Conservation (phyloP, 2,329 filamentous ascomycete genomes). For the Fusarium sublunatum region DNA sequence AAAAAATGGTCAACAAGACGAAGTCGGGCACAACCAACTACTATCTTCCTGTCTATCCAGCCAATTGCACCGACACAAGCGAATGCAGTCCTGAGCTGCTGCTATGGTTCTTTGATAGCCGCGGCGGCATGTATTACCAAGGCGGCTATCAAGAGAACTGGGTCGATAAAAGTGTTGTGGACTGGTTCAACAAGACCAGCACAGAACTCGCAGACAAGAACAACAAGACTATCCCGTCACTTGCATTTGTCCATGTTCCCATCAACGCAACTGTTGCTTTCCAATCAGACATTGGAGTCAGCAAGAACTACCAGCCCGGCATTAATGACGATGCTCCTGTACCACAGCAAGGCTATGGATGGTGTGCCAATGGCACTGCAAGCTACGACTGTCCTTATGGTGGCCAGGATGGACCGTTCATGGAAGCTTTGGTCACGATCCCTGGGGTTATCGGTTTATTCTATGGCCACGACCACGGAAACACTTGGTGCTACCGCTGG, state of each 20-base stretch:
- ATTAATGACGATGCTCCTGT: slow-evolving; percentile 59
- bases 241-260: slow-evolving; percentile 63
- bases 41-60: slow-evolving; percentile 58
- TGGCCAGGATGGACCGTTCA: slow-evolving; percentile 69
- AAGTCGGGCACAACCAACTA: slow-evolving; percentile 60
- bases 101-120: slow-evolving; percentile 79
- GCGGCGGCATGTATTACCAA: slow-evolving; percentile 66
- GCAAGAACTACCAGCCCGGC: slow-evolving; percentile 55
- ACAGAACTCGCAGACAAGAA: slow-evolving; percentile 41
- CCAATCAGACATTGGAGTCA: slow-evolving; percentile 51
- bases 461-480: slow-evolving; percentile 74
- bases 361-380: slow-evolving; percentile 55
- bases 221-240: slow-evolving; percentile 55
- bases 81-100: slow-evolving; percentile 58
- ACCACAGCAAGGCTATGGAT: slow-evolving; percentile 57
- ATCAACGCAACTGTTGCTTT: slow-evolving; percentile 56
- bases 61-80: slow-evolving; percentile 46
- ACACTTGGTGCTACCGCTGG: slow-evolving; percentile 68
- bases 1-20: slow-evolving; percentile 53
- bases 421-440: slow-evolving; percentile 68
- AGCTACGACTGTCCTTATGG: slow-evolving; percentile 55
- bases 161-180: slow-evolving; percentile 58
- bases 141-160: slow-evolving; percentile 52
- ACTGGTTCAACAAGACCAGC: slow-evolving; percentile 57
- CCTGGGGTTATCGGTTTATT: slow-evolving; percentile 68